These are phyloP conservation scores for Fusarium fracticaudum DNA, from an alignment of 2,329 filamentous ascomycete genomes.

Conservation along the genomic window DNA sequence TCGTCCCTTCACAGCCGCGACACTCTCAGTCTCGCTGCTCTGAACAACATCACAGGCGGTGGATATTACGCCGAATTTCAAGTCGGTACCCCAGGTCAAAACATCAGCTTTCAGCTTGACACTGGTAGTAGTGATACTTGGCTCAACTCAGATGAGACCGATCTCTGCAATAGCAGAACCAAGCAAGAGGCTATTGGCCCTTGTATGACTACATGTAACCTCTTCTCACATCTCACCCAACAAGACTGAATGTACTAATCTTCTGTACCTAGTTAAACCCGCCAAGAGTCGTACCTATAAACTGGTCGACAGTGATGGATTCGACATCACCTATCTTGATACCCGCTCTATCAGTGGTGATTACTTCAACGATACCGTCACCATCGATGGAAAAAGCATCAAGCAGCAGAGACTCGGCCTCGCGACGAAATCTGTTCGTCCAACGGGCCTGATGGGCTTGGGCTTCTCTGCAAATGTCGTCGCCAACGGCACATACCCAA, in stretches of 20 bases:
- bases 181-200: slow-evolving; percentile 50
- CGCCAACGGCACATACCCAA: slow-evolving; percentile 56
- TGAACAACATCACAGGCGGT: slow-evolving; percentile 65
- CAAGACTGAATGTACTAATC: neutral
- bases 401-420: slow-evolving; percentile 65
- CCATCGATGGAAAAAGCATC: slow-evolving; percentile 59
- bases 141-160: slow-evolving; percentile 67
- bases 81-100: slow-evolving; percentile 68
- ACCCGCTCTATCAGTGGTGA: slow-evolving; percentile 62
- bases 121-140: slow-evolving; percentile 73
- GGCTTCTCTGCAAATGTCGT: slow-evolving; percentile 65
- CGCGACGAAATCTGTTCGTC: slow-evolving; percentile 58
- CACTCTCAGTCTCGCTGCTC: slow-evolving; percentile 47
- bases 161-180: slow-evolving; percentile 61
- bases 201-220: slow-evolving; percentile 51
- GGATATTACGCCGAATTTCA: slow-evolving; percentile 66
- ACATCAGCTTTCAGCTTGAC: slow-evolving; percentile 65
- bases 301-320: slow-evolving; percentile 54
- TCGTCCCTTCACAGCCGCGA: slow-evolving; percentile 40
- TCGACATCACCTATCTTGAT: slow-evolving; percentile 71
- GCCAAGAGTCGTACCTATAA: slow-evolving; percentile 59
- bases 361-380: slow-evolving; percentile 67
- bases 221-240: too few relatives aligned
- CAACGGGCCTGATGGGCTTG: slow-evolving; percentile 67
- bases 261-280: slow-evolving; percentile 48